Evolutionary conservation across 2,329 filamentous ascomycete genomes (phyloP), one percentile per base, ranked within the genome.

Genomic region (Neofusicoccum umdonicola): DNA sequence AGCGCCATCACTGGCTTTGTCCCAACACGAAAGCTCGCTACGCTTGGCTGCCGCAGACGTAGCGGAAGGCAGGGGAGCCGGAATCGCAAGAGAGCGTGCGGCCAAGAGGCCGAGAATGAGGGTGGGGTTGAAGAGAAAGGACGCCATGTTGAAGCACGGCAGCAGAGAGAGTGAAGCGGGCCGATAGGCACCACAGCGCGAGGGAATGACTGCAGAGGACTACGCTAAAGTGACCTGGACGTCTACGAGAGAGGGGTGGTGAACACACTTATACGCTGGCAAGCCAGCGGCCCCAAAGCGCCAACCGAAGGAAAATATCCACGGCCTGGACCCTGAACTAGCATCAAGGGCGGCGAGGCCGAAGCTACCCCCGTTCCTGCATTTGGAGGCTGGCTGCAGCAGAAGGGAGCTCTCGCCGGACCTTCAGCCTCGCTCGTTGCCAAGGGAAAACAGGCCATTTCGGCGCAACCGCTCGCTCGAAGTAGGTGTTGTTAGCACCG

Each of bases 41-140:
- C 56, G 56, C 31, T 60, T 60, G 19, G n/a, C n/a, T 3, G 56
- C 41, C 9, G 39, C 41, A 2, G 41, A 3, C 2, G 56, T 60
- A 3, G 15, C 41, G 31, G 42, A 35, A 9, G 56, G 56, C 15
- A 45, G 13, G 8, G 56, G 27, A 5, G 41, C 41, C 3, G 56
- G 56, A 12, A 60, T 37, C 5, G 56, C 56, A 4, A 47, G 42
- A 3, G 56, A 47, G 31, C 17, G 56, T 60, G 56, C 9, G 56
- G 56, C 56, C 56, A 60, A 37, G 15, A 60, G 56, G 42, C 56
- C 56, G 11, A 60, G 56, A 60, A 60, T 22, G 42, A 60, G 41
- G 27, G 56, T 47, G 31, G 56, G 56, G n/a, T 60, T 27, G 27
- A 19, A 60, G 31, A 60, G 56, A 60, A 60, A 12, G 56, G 56